Percentiles rank a stretch among this genome's conserved stretches.
Evolutionary conservation across 2,329 filamentous ascomycete species (phyloP).

Genomic region (Aspergillus quadrilineatus): DNA sequence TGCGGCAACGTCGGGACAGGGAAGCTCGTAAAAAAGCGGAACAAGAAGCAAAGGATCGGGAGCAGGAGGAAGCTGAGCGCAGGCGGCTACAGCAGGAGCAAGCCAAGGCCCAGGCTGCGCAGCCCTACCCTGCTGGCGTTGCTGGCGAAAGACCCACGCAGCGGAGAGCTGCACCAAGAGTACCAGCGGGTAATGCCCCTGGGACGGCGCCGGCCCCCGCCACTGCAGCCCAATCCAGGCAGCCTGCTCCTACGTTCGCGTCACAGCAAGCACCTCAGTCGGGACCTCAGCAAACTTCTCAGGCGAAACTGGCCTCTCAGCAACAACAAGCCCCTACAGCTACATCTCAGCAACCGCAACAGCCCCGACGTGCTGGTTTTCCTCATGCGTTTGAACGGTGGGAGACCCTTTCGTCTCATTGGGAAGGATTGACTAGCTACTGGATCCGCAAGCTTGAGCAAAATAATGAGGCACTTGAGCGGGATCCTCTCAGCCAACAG

Average conservation of each 20-base stretch:
- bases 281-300: constrained; percentile 20
- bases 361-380: constrained; percentile 64
- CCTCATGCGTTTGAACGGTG: constrained; percentile 97
- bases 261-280: constrained; percentile 24
- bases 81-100: constrained; percentile 40
- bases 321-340: constrained; percentile 25
- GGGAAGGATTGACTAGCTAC: constrained; percentile 95
- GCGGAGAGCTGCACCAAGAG: constrained; percentile 16
- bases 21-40: constrained; percentile 70
- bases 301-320: constrained; percentile 20
- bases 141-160: constrained; percentile 30
- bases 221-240: constrained; percentile 16
- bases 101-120: constrained; percentile 31
- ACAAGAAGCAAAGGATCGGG: constrained; percentile 59
- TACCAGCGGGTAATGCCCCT: constrained; percentile 13
- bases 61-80: constrained; percentile 53
- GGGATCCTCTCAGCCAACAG: constrained; percentile 80
- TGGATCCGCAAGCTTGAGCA: constrained; percentile 93
- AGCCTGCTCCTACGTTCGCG: constrained; percentile 16
- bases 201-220: constrained; percentile 12
- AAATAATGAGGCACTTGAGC: constrained; percentile 79
- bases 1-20: constrained; percentile 78
- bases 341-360: constrained; percentile 23
- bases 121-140: constrained; percentile 47
- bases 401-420: constrained; percentile 95